These are phyloP conservation scores for Rhodosporidiobolus sp. DNA, from an alignment of 768 basidiomycete genomes.

Conservation along the genomic window DNA sequence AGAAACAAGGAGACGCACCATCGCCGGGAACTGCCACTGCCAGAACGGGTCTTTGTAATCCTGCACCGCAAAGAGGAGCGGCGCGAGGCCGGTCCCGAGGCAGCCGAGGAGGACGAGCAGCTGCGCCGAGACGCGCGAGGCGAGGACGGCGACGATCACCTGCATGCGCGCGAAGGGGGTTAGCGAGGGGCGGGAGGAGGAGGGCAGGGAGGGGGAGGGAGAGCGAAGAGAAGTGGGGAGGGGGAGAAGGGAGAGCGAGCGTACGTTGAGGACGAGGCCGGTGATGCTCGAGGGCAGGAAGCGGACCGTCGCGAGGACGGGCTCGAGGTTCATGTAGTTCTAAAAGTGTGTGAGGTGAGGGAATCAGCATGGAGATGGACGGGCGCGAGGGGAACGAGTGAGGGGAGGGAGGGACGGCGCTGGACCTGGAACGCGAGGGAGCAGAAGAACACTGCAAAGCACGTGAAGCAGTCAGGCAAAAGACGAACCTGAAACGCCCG, in stretches of 20 bases:
- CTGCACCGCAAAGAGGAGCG: constrained; percentile 35
- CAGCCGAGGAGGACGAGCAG: constrained; percentile 46
- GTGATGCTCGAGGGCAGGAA: constrained; percentile 21
- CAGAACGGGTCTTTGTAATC: constrained; percentile 14
- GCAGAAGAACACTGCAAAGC: constrained; percentile 20
- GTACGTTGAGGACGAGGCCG: constrained; percentile 23
- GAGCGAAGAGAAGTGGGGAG: too few species aligned
- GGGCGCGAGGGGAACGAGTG: too few species aligned
- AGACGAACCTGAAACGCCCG: too few species aligned
- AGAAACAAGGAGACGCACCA: constrained; percentile 26
- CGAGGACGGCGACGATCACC: constrained; percentile 46
- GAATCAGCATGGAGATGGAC: too few species aligned
- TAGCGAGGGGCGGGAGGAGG: background rate
- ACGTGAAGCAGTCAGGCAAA: background rate
- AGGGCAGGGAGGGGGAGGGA: too few species aligned
- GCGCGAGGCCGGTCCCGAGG: constrained; percentile 42
- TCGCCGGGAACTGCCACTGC: constrained; percentile 31
- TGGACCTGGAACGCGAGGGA: background rate
- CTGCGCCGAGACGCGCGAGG: constrained; percentile 45
- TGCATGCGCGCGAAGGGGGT: background rate
- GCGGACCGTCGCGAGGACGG: constrained; percentile 24
- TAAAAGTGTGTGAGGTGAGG: too few species aligned
- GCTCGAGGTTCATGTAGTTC: constrained; percentile 16
- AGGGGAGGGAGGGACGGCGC: too few species aligned
- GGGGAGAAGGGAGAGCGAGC: background rate